These are phyloP conservation scores for Tulasnella sp. DNA, from an alignment of 768 basidiomycete species.

Conservation along the genomic window DNA sequence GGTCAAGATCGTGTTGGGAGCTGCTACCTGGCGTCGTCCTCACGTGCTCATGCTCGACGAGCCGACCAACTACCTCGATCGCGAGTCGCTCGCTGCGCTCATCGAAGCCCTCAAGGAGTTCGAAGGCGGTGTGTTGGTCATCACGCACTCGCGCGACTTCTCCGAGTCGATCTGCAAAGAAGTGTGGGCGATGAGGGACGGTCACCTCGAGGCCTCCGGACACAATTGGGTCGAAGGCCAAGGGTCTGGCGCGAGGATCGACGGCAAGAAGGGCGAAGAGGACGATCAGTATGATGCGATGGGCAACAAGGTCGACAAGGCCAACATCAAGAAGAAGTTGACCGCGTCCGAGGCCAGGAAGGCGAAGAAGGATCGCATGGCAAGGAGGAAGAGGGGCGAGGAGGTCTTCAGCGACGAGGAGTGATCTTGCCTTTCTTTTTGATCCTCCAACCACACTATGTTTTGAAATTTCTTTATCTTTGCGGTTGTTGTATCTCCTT, in stretches of 20 bases:
- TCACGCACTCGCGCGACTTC: slow-evolving; percentile 98
- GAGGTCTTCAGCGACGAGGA: slow-evolving; percentile 40
- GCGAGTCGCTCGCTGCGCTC: slow-evolving; percentile 97
- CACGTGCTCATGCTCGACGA: slow-evolving; percentile 96
- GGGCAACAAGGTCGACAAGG: slow-evolving; percentile 88
- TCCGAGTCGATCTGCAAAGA: slow-evolving; percentile 96
- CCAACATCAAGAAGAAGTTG: slow-evolving; percentile 75
- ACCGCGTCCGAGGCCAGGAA: slow-evolving; percentile 77
- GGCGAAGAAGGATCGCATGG: slow-evolving; percentile 94
- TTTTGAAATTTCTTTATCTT: neutral
- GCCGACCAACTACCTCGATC: slow-evolving; percentile 98
- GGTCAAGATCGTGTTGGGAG: slow-evolving; percentile 97
- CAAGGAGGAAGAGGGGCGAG: slow-evolving; percentile 77
- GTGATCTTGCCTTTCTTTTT: slow-evolving; percentile 5
- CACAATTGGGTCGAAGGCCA: slow-evolving; percentile 99
- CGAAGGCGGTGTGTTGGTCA: slow-evolving; percentile 96
- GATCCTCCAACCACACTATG: neutral
- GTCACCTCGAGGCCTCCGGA: slow-evolving; percentile 89
- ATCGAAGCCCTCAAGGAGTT: slow-evolving; percentile 97
- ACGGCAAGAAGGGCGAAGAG: slow-evolving; percentile 85
- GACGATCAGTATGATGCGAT: slow-evolving; percentile 91
- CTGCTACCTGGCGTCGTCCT: slow-evolving; percentile 97
- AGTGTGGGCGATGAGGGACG: slow-evolving; percentile 99
- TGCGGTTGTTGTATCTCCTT: too few species aligned
- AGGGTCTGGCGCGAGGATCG: slow-evolving; percentile 87